Base-by-base conservation (phyloP, 305 asterid genomes). In the Rubia tinctorum region DNA sequence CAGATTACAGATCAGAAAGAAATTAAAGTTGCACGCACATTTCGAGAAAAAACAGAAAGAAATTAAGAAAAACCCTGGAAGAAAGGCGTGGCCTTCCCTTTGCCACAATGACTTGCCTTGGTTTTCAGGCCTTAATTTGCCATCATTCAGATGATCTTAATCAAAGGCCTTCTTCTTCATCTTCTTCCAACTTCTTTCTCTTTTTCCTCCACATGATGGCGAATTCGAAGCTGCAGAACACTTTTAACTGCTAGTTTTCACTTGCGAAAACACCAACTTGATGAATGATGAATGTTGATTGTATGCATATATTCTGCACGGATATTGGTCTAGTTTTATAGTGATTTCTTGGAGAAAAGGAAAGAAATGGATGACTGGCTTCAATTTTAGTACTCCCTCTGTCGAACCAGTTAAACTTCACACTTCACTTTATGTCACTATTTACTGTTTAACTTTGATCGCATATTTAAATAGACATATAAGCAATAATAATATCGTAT, bases 1-100 rank as follows among this genome's bases (percentile, higher is more conserved):
- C 58, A 51, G 58, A 51, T 15, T 6, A 7, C 20, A 51, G 22
- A 51, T 51, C 58, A 17, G 22, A 18, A 17, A 49, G 18, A 49
- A 49, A 49, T n/a, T 13, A 15, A 47, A 49, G 6, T 51, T 14
- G 58, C 58, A 51, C 2, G 58, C 15, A 51, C 58, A 51, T 18
- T 18, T 6, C 14, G n/a, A 49, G 15, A 49, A 0, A 27, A 12
- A 17, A n/a, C 70, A 43, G 6, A 0, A 4, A 34, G 5, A 42
- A 69, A 47, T 39, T 2, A 39, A 47, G 75, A 58, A 53, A 72
- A 44, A 12, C 37, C 69, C 89, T 89, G 91, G 95, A 86, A 87
- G 95, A 87, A 89, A 86, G 95, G 91, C 92, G 75, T 86, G 69
- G 82, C 95, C 95, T 89, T 86, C 95, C 95, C 89, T 87, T 84